Evolutionary conservation across 2,329 filamentous ascomycete species (phyloP), one percentile per base, ranked within the genome.

Genomic region (Pseudogymnoascus sp.): DNA sequence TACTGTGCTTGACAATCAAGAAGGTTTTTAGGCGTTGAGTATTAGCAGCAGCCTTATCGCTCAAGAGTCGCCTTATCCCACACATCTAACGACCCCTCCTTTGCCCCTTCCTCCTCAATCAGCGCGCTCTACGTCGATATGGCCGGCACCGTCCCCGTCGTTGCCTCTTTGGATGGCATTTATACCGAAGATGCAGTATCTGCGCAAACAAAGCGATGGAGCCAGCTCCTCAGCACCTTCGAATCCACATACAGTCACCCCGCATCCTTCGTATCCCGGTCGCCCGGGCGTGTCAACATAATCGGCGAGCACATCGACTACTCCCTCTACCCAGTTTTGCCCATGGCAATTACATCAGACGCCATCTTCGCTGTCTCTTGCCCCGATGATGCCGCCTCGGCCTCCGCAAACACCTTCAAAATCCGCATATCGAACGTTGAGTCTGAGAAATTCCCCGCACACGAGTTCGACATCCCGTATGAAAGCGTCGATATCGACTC

Each of bases 271-370:
- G 85, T 97, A 18, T 85, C 93, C 8, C 87, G 94, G 65, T 96
- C 92, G 61, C 94, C 94, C 1, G 94, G 94, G 64, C 85, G 94
- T 67, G 94, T 99, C 67, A 97, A 97, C 78, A 94, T 99, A 72
- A 97, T 99, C 73, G 94, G 94, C 74, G 94, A 99, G 81, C 94
- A 99, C 78, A 96, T 99, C 71, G 94, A 99, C 79, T 99, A 99
- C 78, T 96, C 91, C 12, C 84, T 99, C 18, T 99, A 97, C 79
- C 87, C 94, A 69, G 92, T 97, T 64, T 82, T 99, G 25, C 94
- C 94, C 60, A 97, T 97, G 86, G 94, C 93, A 65, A 92, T 97
- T 67, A 91, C 89, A 5, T 89, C 91, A 65, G 94, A 99, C 75
- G 88, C 92, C 62, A 82, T 99, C 64, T 83, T 99, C 71, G 94